Evolutionary conservation across 2,329 filamentous ascomycete species (phyloP).

Genomic region (Aspergillus pseudoviridinutans): DNA sequence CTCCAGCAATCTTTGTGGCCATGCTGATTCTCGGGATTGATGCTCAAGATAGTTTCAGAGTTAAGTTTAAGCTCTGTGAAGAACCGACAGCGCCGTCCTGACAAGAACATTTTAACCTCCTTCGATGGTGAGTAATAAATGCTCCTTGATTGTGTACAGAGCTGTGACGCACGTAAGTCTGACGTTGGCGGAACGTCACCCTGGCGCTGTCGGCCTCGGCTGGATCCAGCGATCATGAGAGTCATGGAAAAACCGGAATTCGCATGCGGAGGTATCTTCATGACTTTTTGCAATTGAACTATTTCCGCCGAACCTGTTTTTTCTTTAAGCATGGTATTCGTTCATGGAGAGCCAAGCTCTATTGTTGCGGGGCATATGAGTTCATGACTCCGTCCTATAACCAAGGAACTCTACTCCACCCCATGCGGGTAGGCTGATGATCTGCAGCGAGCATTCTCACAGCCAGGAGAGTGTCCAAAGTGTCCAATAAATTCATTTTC

Average conservation of each 20-base stretch:
- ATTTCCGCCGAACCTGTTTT: not conserved
- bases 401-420: not conserved
- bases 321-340: not conserved
- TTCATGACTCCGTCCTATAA: not conserved
- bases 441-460: not conserved
- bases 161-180: slow-evolving; percentile 3
- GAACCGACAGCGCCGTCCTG: not conserved
- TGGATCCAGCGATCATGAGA: not conserved
- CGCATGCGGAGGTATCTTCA: not conserved
- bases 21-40: slow-evolving; percentile 11
- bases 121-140: not conserved
- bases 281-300: not conserved
- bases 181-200: slow-evolving; percentile 9
- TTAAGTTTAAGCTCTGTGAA: not conserved
- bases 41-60: not conserved
- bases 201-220: slow-evolving; percentile 1
- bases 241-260: not conserved
- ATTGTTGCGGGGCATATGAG: not conserved
- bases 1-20: slow-evolving; percentile 24
- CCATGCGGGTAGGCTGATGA: not conserved
- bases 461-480: not conserved
- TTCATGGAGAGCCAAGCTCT: not conserved
- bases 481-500: not conserved
- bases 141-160: not conserved
- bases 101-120: not conserved